phyloP scores from a whole-genome alignment of 2,329 filamentous ascomycete species.

The Alternaria sp. region DNA sequence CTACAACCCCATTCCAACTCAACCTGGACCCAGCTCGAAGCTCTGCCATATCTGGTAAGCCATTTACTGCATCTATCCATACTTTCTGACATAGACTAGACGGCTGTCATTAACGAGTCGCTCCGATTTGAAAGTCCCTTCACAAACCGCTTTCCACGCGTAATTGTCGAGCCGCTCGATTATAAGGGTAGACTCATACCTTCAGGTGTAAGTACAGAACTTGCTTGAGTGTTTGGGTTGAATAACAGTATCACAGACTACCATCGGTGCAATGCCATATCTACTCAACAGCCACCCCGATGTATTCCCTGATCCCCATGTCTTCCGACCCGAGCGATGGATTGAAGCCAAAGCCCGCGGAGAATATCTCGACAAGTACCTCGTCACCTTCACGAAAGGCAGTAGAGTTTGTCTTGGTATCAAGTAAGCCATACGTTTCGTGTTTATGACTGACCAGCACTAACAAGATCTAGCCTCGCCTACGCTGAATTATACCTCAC shows the following conservation, averaged over 20 bases:
- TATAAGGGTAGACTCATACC: constrained; percentile 30
- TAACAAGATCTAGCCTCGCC: constrained; percentile 34
- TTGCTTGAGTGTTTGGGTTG: neutral
- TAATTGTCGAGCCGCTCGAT: constrained; percentile 28
- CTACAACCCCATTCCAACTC: neutral
- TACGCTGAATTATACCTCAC: constrained; percentile 32
- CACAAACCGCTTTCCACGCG: constrained; percentile 26
- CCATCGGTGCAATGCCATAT: constrained; percentile 34
- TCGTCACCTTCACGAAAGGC: constrained; percentile 53
- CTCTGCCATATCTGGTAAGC: constrained; percentile 25
- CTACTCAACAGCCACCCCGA: constrained; percentile 33
- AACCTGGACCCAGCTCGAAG: constrained; percentile 17
- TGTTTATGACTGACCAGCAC: neutral
- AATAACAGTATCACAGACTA: constrained; percentile 17
- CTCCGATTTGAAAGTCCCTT: constrained; percentile 22
- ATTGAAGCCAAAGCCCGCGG: constrained; percentile 21
- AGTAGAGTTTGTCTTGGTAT: constrained; percentile 53
- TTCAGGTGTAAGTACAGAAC: constrained; percentile 19
- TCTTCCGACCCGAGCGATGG: constrained; percentile 28
- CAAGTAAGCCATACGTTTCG: constrained; percentile 4
- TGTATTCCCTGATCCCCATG: constrained; percentile 33
- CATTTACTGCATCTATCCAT: neutral
- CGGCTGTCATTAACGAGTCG: constrained; percentile 22
- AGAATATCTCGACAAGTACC: constrained; percentile 44
- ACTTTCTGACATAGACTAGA: constrained; percentile 1